Evolutionary conservation across 176 grass and related monocot species (phyloP), one percentile per base, ranked within the genome.

Genomic region (Poa pratensis): DNA sequence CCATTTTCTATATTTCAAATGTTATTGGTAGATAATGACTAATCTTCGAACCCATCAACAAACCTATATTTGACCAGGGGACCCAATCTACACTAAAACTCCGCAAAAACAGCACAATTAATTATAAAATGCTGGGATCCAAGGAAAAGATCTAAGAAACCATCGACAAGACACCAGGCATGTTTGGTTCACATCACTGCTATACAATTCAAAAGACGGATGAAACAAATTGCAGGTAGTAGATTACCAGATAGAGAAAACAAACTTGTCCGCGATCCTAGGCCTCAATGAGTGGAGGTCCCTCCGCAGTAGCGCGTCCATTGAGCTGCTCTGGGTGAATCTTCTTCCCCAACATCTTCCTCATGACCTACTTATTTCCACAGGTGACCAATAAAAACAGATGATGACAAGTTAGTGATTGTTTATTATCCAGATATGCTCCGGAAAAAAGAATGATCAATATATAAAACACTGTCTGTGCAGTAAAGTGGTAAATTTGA

Each of bases 311-410:
- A 53, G 78, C 58, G 59, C 66, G 69, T n/a, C 86, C 78, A 62
- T 60, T 90, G 81, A 87, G 73, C 78, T 92, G 85, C 89, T 92
- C 96, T 11, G 93, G 96, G 80, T 98, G 93, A 59, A 98, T 98
- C 80, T 95, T 98, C 91, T 95, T 95, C 78, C 94, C 92, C 73
- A 98, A 53, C 91, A 98, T 95, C 83, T 92, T 98, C 89, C 69
- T 98, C 76, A 95, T 71, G 86, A 82, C 91, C 96, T 98, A 90
- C 85, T 85, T 92, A 87, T 88, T 94, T 75, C 34, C 76, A 89
- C 52, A 91, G 77, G 46, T 20, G 48, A 88, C n/a, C 52, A 81
- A 68, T 73, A 73, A n/a, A 66, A 57, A 59, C 32, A 76, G 32
- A 69, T 40, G n/a, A 45, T 60, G 50, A 19, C 53, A 88, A 3